phyloP scores from a whole-genome alignment of 1,139 yeast genomes.

The Eremothecium cymbalariae region DNA sequence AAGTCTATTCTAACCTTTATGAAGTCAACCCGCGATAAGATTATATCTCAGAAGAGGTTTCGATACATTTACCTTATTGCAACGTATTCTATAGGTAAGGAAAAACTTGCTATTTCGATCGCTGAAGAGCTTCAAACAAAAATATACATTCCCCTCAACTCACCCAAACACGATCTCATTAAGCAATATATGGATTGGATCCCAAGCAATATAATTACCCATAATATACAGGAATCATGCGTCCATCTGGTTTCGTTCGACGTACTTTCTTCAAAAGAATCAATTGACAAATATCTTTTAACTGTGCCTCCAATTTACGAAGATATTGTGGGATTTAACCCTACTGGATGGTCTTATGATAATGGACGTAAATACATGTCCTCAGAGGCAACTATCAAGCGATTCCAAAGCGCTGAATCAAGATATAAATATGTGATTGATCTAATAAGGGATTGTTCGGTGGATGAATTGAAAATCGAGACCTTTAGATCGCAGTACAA shows the following conservation, averaged over 20 bases:
- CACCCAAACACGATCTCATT: conserved; percentile 15
- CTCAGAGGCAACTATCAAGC: conserved; percentile 1
- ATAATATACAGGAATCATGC: conserved; percentile 42
- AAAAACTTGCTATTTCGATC: conserved; percentile 54
- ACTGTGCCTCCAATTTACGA: conserved; percentile 41
- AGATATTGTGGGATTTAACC: conserved; percentile 56
- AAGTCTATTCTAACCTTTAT: conserved; percentile 35
- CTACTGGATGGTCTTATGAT: conserved; percentile 81
- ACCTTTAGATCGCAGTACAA: conserved; percentile 32
- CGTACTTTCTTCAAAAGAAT: conserved; percentile 36
- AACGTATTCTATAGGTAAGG: conserved; percentile 88
- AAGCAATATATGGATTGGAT: conserved; percentile 14
- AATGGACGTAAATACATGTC: conserved; percentile 9
- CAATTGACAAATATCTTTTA: conserved; percentile 44
- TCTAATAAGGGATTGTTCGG: conserved; percentile 10
- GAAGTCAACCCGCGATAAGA: conserved; percentile 3
- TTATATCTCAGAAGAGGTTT: conserved; percentile 10
- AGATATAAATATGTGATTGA: conserved; percentile 6
- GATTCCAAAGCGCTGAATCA: neutral
- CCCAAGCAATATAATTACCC: conserved; percentile 32
- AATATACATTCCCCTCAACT: conserved; percentile 17
- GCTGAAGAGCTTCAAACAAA: conserved; percentile 21
- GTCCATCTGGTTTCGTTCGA: conserved; percentile 68
- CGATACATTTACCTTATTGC: conserved; percentile 66
- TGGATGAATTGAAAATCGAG: conserved; percentile 17